These are phyloP conservation scores for Triticum urartu DNA, from an alignment of 176 grass and related monocot genomes.

Conservation along the genomic window DNA sequence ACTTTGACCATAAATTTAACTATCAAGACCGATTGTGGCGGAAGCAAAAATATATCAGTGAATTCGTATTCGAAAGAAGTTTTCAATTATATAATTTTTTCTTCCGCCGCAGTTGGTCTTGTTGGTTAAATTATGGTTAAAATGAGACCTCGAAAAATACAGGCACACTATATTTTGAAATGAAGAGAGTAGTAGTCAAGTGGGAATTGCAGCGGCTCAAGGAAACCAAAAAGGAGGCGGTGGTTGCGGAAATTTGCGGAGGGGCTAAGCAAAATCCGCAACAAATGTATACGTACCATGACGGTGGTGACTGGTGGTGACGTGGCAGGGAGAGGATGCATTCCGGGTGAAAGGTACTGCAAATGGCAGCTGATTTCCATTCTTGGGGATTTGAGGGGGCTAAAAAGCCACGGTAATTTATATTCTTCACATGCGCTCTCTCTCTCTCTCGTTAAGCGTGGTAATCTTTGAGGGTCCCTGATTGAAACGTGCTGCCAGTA, in stretches of 20 bases:
- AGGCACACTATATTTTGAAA: no score
- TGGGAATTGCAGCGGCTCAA: neutral
- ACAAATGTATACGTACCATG: no score
- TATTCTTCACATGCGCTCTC: neutral
- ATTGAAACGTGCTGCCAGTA: constrained; percentile 24
- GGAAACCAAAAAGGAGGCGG: neutral
- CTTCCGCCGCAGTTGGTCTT: no score
- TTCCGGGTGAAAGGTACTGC: neutral
- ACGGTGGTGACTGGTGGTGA: constrained; percentile 8
- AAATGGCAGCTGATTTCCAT: neutral
- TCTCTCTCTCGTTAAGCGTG: neutral
- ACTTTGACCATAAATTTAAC: no score
- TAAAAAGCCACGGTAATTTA: neutral
- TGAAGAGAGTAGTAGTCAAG: neutral
- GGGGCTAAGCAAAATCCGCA: constrained; percentile 35
- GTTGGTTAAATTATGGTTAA: no score
- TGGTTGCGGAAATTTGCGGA: constrained; percentile 38
- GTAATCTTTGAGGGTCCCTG: constrained; percentile 24
- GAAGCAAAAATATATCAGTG: no score
- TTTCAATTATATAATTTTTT: no score
- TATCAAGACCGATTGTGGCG: no score
- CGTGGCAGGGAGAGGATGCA: neutral
- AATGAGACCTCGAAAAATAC: no score
- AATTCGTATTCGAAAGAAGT: no score
- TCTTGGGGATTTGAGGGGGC: neutral